Conservation (phyloP, 805 yeast genomes). For the Cyberlindnera mississippiensis region DNA sequence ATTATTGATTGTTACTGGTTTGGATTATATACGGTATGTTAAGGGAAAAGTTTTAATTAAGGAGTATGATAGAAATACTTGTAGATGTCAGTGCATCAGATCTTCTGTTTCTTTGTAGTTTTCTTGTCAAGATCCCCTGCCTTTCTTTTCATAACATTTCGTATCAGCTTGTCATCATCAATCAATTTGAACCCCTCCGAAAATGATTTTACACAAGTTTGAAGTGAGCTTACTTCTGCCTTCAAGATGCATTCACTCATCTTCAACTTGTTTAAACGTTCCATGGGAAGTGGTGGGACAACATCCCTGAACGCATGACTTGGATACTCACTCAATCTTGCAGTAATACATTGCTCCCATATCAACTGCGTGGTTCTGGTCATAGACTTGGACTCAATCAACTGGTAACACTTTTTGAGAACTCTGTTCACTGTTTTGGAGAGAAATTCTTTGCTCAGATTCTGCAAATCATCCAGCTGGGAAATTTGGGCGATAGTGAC, state of each 20-base stretch:
- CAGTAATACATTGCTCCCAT: constrained; percentile 26
- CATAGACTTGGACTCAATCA: constrained; percentile 44
- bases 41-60: background rate
- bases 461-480: constrained; percentile 9
- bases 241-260: constrained; percentile 55
- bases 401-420: constrained; percentile 56
- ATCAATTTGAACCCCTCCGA: constrained; percentile 38
- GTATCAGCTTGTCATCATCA: constrained; percentile 55
- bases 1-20: background rate
- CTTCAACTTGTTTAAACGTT: constrained; percentile 22
- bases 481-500: constrained; percentile 33
- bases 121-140: constrained; percentile 22
- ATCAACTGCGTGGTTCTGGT: constrained; percentile 35
- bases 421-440: constrained; percentile 42
- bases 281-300: constrained; percentile 17
- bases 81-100: no score
- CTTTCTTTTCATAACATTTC: constrained; percentile 55
- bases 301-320: constrained; percentile 28
- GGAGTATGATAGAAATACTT: no score
- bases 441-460: constrained; percentile 9
- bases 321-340: constrained; percentile 47
- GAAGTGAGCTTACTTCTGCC: constrained; percentile 52
- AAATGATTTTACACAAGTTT: constrained; percentile 31
- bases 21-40: background rate
- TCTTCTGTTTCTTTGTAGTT: constrained; percentile 28